Conservation (phyloP, 768 basidiomycete genomes). For the Kwoniella newhampshirensis region DNA sequence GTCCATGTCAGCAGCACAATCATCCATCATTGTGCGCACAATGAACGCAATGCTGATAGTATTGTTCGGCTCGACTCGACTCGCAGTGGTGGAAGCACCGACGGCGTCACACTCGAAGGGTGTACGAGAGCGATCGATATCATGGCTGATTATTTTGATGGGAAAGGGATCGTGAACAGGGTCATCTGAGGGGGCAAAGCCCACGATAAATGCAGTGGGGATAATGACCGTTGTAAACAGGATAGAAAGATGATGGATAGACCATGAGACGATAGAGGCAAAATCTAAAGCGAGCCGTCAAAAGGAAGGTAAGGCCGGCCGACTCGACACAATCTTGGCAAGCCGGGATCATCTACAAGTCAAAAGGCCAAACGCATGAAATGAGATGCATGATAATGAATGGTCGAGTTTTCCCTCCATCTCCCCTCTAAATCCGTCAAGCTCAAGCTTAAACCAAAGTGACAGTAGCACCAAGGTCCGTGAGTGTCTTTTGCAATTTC, state of each 20-base stretch:
- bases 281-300: no score
- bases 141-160: slow-evolving; percentile 41
- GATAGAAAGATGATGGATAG: no score
- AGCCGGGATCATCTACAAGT: no score
- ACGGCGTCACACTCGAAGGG: slow-evolving; percentile 33
- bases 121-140: slow-evolving; percentile 43
- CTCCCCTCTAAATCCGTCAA: no score
- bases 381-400: no score
- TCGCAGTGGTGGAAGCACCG: slow-evolving; percentile 28
- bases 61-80: background rate
- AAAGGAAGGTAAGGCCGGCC: no score
- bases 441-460: slow-evolving; percentile 56
- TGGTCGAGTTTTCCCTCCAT: no score
- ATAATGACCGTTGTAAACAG: no score
- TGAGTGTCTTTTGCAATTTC: slow-evolving; percentile 88
- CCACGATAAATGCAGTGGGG: background rate
- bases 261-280: no score
- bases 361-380: no score
- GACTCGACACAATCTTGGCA: no score
- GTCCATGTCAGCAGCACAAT: background rate
- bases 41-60: background rate
- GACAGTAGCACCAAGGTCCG: slow-evolving; percentile 82
- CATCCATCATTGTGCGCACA: no score
- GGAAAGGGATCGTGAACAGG: slow-evolving; percentile 30
- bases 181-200: slow-evolving; percentile 26